Percentiles rank a stretch among this genome's conserved stretches.
These are phyloP conservation scores for Phytophthora macrochlamydospora DNA, from an alignment of 352 stramenopile genomes.

Conservation along the genomic window DNA sequence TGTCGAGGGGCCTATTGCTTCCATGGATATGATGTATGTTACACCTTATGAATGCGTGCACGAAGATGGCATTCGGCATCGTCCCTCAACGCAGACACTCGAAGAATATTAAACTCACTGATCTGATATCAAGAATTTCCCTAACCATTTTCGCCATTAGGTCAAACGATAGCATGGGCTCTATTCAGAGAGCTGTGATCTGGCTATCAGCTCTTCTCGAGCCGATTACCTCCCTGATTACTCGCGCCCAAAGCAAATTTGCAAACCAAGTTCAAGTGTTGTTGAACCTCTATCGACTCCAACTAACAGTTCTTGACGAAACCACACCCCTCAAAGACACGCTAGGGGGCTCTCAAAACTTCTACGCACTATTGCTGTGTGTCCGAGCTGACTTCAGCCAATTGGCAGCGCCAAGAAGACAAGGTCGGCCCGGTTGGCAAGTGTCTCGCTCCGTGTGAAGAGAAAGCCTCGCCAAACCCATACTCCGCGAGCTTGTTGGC, in stretches of 20 bases:
- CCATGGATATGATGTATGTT: background rate
- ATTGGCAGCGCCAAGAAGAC: too few species aligned
- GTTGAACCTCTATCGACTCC: constrained; percentile 4
- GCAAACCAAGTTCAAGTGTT: constrained; percentile 17
- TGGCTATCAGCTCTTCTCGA: constrained; percentile 1
- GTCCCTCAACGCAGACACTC: constrained; percentile 1
- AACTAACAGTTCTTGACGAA: constrained; percentile 3
- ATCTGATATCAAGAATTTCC: constrained; percentile 7
- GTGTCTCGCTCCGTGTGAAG: too few species aligned
- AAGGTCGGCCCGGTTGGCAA: too few species aligned
- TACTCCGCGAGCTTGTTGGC: too few species aligned
- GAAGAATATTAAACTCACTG: background rate
- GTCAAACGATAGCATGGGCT: constrained; percentile 14
- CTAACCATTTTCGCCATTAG: constrained; percentile 3
- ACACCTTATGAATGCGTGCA: background rate
- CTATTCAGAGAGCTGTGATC: constrained; percentile 11
- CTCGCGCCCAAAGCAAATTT: constrained; percentile 5
- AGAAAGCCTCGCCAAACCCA: too few species aligned
- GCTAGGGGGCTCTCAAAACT: too few species aligned
- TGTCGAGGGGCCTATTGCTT: background rate
- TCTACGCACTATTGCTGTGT: too few species aligned
- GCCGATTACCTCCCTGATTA: constrained; percentile 7
- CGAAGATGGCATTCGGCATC: background rate
- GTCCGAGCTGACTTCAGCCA: too few species aligned
- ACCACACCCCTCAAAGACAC: background rate